Conservation (phyloP, 2,329 filamentous ascomycete genomes). For the Bipolaris gigantea region DNA sequence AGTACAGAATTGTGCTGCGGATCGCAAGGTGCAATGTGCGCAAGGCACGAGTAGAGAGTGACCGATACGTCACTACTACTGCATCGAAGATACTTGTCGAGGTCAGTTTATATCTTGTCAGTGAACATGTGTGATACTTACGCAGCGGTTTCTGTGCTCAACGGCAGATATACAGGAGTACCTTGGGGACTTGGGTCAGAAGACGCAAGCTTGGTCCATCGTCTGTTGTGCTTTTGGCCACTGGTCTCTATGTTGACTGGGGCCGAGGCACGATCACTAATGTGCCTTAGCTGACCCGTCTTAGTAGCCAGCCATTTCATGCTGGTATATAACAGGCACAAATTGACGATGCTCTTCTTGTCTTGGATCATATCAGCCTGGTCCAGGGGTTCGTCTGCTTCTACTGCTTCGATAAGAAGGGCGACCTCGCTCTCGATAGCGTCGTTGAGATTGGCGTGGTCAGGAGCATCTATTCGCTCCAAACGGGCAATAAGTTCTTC, state of each 20-base stretch:
- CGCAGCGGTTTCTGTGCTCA: constrained; percentile 82
- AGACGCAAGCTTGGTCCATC: constrained; percentile 77
- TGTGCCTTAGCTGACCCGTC: constrained; percentile 77
- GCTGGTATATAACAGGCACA: constrained; percentile 91
- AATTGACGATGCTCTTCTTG: constrained; percentile 77
- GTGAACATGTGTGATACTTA: constrained; percentile 49
- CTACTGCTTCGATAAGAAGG: constrained; percentile 56
- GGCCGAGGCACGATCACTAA: constrained; percentile 73
- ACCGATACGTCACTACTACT: constrained; percentile 79
- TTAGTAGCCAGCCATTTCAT: constrained; percentile 97
- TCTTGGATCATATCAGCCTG: constrained; percentile 86
- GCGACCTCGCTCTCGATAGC: constrained; percentile 53
- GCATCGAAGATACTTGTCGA: constrained; percentile 73
- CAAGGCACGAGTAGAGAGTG: constrained; percentile 76
- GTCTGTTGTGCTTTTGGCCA: constrained; percentile 61
- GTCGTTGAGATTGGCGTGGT: constrained; percentile 21
- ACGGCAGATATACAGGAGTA: constrained; percentile 76
- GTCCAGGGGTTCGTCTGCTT: constrained; percentile 62
- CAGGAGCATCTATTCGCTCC: constrained; percentile 28
- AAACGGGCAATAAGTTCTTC: constrained; percentile 58
- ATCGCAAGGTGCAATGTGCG: constrained; percentile 88
- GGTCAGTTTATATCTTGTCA: constrained; percentile 12
- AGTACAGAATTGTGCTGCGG: constrained; percentile 80
- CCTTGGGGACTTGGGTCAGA: constrained; percentile 56
- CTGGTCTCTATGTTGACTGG: constrained; percentile 54